phyloP scores from a whole-genome alignment of 2,329 filamentous ascomycete genomes.

The Pyrenophora seminiperda region DNA sequence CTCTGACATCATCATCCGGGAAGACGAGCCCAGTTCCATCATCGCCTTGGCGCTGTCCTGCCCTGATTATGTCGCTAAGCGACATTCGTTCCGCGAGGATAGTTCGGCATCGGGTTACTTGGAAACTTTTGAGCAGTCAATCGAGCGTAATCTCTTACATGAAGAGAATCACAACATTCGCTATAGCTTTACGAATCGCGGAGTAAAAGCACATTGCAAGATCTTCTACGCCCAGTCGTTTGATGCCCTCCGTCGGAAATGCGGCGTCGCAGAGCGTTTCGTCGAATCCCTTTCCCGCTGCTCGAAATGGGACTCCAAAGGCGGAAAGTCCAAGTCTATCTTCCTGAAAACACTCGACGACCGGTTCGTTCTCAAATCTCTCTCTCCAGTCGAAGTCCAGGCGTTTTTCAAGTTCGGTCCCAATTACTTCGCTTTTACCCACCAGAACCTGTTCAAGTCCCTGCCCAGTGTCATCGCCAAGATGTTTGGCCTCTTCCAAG shows the following conservation, averaged over 20 bases:
- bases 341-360: constrained; percentile 97
- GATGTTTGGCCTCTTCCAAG: constrained; percentile 98
- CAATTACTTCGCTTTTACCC: constrained; percentile 97
- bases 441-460: constrained; percentile 89
- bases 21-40: constrained; percentile 95
- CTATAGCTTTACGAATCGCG: constrained; percentile 91
- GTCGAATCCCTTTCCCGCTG: constrained; percentile 94
- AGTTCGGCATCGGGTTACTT: constrained; percentile 17
- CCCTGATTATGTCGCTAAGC: constrained; percentile 81
- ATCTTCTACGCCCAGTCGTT: constrained; percentile 99
- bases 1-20: constrained; percentile 93
- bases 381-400: constrained; percentile 88
- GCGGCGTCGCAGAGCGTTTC: constrained; percentile 89
- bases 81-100: constrained; percentile 66
- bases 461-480: constrained; percentile 96
- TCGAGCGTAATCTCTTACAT: constrained; percentile 84
- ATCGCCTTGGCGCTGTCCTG: constrained; percentile 92
- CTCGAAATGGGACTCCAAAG: constrained; percentile 97
- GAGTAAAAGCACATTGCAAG: constrained; percentile 96
- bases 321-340: constrained; percentile 95
- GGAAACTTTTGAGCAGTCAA: constrained; percentile 64
- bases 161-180: constrained; percentile 91
- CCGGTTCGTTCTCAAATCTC: constrained; percentile 86
- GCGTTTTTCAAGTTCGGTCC: constrained; percentile 95
- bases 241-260: constrained; percentile 89